phyloP scores from a whole-genome alignment of 2,329 filamentous ascomycete genomes.

The Neurospora crassa region DNA sequence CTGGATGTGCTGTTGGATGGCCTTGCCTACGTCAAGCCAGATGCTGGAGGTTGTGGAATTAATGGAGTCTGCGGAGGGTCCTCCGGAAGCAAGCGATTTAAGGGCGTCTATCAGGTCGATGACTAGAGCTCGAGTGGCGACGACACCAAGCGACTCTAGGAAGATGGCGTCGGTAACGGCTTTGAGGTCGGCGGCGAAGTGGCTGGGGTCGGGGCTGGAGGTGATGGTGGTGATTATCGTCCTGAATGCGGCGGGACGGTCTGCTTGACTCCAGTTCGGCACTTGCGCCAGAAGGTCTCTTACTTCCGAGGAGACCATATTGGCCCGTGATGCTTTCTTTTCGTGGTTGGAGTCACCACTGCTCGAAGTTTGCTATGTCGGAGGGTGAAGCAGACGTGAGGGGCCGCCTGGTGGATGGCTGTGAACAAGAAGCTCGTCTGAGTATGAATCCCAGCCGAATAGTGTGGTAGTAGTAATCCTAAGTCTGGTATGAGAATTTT shows the following conservation, averaged over 20 bases:
- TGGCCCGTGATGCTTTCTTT: neutral
- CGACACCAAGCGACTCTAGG: constrained; percentile 17
- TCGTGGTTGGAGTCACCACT: neutral
- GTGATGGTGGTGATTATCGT: constrained; percentile 17
- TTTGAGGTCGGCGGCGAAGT: constrained; percentile 16
- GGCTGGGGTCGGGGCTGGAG: constrained; percentile 3
- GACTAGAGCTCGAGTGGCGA: constrained; percentile 21
- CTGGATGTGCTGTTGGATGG: constrained; percentile 58
- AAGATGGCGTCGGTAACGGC: constrained; percentile 18
- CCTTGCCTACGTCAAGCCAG: constrained; percentile 66
- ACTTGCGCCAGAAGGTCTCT: constrained; percentile 13
- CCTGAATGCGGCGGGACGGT: constrained; percentile 14
- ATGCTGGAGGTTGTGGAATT: constrained; percentile 37
- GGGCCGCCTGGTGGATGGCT: neutral
- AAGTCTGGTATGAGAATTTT: neutral
- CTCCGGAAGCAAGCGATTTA: constrained; percentile 32
- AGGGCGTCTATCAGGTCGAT: constrained; percentile 37
- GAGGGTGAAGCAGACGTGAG: neutral
- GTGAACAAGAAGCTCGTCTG: neutral
- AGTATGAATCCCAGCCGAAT: neutral
- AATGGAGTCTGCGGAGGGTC: neutral
- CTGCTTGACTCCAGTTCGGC: neutral
- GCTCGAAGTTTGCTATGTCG: neutral
- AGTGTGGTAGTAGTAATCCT: neutral
- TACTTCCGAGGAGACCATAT: constrained; percentile 17